Evolutionary conservation across 371 early-diverging fungal species (phyloP).

Genomic region (Mortierella sp.): DNA sequence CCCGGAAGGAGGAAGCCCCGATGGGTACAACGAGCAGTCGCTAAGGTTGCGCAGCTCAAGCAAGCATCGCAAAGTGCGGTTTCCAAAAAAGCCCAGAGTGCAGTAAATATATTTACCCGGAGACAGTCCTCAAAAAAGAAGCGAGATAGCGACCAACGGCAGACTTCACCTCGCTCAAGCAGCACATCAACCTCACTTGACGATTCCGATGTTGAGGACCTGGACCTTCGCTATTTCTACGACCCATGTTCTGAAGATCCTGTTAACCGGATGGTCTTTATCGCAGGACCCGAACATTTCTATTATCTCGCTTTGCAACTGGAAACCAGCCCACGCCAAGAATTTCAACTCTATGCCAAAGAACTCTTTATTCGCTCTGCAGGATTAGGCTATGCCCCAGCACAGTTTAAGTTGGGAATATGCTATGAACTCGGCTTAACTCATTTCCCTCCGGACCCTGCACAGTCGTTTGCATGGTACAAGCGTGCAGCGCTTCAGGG

Average conservation of each 20-base stretch:
- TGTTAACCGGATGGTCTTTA: slow-evolving; percentile 25
- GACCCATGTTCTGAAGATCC: slow-evolving; percentile 35
- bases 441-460: slow-evolving; percentile 74
- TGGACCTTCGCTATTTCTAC: slow-evolving; percentile 38
- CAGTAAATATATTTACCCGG: background rate
- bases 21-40: slow-evolving; percentile 13
- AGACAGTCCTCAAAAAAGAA: background rate
- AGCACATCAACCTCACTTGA: background rate
- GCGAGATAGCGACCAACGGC: background rate
- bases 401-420: slow-evolving; percentile 83
- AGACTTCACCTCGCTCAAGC: background rate
- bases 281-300: slow-evolving; percentile 51
- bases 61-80: background rate
- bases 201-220: slow-evolving; percentile 8
- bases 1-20: background rate
- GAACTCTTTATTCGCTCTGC: slow-evolving; percentile 65
- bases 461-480: slow-evolving; percentile 82
- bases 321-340: slow-evolving; percentile 37
- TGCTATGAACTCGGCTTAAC: slow-evolving; percentile 85
- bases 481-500: slow-evolving; percentile 91
- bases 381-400: slow-evolving; percentile 72
- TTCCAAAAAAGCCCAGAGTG: slow-evolving; percentile 1
- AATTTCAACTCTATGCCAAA: slow-evolving; percentile 53
- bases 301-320: slow-evolving; percentile 52
- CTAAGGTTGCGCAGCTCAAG: background rate